Evolutionary conservation across 371 early-diverging fungal genomes (phyloP), one percentile per base, ranked within the genome.

Genomic region (Circinella minor): DNA sequence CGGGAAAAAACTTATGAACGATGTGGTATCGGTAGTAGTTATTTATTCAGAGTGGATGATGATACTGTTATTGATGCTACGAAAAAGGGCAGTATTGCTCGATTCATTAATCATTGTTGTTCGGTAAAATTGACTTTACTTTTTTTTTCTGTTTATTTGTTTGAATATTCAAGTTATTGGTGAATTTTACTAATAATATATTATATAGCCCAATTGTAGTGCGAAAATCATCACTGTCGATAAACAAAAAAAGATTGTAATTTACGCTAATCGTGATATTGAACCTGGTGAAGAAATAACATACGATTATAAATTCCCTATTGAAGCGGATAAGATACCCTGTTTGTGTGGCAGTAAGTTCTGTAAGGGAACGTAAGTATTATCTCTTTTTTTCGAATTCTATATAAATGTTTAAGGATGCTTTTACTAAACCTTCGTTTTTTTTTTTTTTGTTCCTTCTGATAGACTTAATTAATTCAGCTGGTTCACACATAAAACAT

Each of bases 41-140:
- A 99, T 79, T 79, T 99, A 73, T 99, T 99, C 82, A 89, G 98
- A 55, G 91, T 99, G 20, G 97, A 99, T 76, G 96, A 95, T 65
- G 98, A 98, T 69, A 90, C 89, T 7, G 94, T 99, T 48, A 92
- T 99, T 67, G 99, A 99, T 80, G 99, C 99, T n/a, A 99, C 99
- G 54, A 91, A 93, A 75, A 92, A 85, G 74, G 99, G 99, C 60
- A 99, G 98, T 79, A 89, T 97, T 69, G 99, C 99, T 38, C 88
- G 99, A 46, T 99, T 98, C 68, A 96, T 99, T 74, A 99, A 99
- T 79, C 99, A 99, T 84, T 95, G 94, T 74, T 99, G 99, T 81
- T 87, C 93, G 65, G 94, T 94, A 88, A 83, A 88, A 27, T 27
- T 27, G 27, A 0, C 27, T 27, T 27, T 27, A 27, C 27, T 27